Conservation (phyloP, 192 early-diverging fungal species). For the Podila epicladia region DNA sequence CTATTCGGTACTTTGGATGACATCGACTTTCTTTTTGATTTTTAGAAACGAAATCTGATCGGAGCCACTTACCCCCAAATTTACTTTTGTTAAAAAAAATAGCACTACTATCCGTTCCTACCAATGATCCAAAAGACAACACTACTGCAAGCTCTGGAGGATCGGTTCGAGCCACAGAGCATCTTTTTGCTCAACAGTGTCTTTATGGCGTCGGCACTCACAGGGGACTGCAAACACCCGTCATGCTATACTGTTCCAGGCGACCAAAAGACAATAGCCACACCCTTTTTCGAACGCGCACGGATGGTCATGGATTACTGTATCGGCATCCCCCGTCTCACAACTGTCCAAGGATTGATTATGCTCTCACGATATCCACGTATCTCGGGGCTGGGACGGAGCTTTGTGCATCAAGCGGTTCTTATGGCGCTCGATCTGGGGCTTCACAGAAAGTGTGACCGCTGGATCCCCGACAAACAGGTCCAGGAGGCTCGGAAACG, state of each 20-base stretch:
- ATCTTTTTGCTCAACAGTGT: constrained; percentile 49
- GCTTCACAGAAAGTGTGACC: constrained; percentile 44
- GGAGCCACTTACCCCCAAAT: no score
- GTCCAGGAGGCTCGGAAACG: constrained; percentile 38
- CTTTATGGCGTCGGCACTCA: constrained; percentile 38
- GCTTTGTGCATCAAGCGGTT: constrained; percentile 40
- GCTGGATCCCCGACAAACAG: constrained; percentile 45
- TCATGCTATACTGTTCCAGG: constrained; percentile 21
- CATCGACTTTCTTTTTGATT: background rate
- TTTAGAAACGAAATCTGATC: background rate
- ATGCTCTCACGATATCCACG: constrained; percentile 48
- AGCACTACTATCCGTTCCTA: constrained; percentile 36
- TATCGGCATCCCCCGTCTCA: constrained; percentile 40
- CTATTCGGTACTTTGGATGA: constrained; percentile 17
- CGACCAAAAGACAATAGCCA: constrained; percentile 37
- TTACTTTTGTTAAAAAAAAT: background rate
- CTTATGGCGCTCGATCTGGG: constrained; percentile 39
- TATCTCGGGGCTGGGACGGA: constrained; percentile 39
- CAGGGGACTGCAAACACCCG: constrained; percentile 38
- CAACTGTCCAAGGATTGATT: constrained; percentile 42
- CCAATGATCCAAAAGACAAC: constrained; percentile 49
- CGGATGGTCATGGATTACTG: constrained; percentile 48
- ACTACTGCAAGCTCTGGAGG: constrained; percentile 36
- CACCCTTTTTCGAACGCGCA: constrained; percentile 46
- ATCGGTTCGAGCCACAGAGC: constrained; percentile 46